These are phyloP conservation scores for Penicillium italicum DNA, from an alignment of 2,329 filamentous ascomycete species.

Conservation along the genomic window DNA sequence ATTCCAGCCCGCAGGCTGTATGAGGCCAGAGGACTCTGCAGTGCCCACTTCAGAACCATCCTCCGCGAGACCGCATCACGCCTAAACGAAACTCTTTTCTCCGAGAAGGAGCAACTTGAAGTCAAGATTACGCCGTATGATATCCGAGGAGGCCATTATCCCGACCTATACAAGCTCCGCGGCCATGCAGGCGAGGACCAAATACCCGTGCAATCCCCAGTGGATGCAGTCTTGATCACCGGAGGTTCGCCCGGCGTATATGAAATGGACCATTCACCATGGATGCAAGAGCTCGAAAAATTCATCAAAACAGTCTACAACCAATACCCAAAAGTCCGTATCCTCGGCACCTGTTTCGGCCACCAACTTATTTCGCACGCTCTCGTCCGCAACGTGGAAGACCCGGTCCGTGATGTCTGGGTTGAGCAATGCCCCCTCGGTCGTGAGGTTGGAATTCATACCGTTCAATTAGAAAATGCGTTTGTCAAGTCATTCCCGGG, in stretches of 20 bases:
- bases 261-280: conserved; percentile 25
- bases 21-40: conserved; percentile 26
- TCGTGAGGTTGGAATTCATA: conserved; percentile 23
- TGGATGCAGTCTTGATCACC: conserved; percentile 34
- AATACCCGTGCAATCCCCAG: conserved; percentile 15
- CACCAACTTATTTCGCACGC: conserved; percentile 30
- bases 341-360: conserved; percentile 37
- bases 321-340: conserved; percentile 28
- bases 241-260: conserved; percentile 31
- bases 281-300: conserved; percentile 27
- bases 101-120: conserved; percentile 15
- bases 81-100: conserved; percentile 17
- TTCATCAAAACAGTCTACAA: conserved; percentile 28
- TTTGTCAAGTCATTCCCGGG: conserved; percentile 17
- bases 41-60: conserved; percentile 25
- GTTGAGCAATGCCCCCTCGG: conserved; percentile 25
- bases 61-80: conserved; percentile 23
- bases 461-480: conserved; percentile 16
- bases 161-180: conserved; percentile 22
- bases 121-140: conserved; percentile 25
- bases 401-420: conserved; percentile 20
- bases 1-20: conserved; percentile 25
- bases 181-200: conserved; percentile 12
- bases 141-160: conserved; percentile 26
- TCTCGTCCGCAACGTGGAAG: conserved; percentile 18